Conservation (phyloP, 371 early-diverging fungal species). For the Mortierella sp. region DNA sequence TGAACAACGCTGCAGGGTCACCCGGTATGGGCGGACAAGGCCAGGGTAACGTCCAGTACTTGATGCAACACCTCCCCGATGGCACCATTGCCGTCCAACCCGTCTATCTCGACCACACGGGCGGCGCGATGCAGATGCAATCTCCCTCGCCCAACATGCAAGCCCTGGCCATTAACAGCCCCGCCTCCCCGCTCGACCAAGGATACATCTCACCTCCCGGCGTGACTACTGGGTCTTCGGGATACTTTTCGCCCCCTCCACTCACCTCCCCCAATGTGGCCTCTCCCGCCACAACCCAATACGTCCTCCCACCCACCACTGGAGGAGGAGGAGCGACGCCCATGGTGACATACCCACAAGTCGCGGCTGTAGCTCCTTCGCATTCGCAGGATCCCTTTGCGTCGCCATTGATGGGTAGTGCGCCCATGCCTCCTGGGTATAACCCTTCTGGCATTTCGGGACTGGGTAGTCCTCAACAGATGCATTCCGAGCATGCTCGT, state of each 20-base stretch:
- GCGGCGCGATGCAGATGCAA: constrained; percentile 29
- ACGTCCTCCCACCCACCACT: constrained; percentile 15
- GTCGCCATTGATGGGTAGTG: constrained; percentile 24
- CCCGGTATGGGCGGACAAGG: constrained; percentile 39
- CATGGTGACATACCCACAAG: constrained; percentile 25
- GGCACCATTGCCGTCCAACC: constrained; percentile 56
- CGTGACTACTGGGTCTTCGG: not conserved
- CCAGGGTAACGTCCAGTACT: constrained; percentile 44
- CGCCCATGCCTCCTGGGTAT: constrained; percentile 39
- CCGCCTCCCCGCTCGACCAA: not conserved
- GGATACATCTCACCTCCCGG: constrained; percentile 38
- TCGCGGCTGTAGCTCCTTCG: not conserved
- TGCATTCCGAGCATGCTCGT: constrained; percentile 15
- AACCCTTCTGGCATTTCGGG: not conserved
- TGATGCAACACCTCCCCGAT: constrained; percentile 58
- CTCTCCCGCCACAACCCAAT: constrained; percentile 9
- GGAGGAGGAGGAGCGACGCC: not conserved
- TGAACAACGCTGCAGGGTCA: constrained; percentile 23
- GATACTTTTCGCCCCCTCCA: constrained; percentile 40
- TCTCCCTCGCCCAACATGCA: constrained; percentile 21
- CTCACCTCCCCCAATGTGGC: not conserved
- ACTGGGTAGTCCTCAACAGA: constrained; percentile 40
- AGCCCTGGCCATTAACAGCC: not conserved
- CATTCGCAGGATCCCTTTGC: constrained; percentile 44
- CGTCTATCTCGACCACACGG: constrained; percentile 45